These are phyloP conservation scores for Phoenix dactylifera DNA, from an alignment of 176 grass and related monocot genomes.

Conservation along the genomic window DNA sequence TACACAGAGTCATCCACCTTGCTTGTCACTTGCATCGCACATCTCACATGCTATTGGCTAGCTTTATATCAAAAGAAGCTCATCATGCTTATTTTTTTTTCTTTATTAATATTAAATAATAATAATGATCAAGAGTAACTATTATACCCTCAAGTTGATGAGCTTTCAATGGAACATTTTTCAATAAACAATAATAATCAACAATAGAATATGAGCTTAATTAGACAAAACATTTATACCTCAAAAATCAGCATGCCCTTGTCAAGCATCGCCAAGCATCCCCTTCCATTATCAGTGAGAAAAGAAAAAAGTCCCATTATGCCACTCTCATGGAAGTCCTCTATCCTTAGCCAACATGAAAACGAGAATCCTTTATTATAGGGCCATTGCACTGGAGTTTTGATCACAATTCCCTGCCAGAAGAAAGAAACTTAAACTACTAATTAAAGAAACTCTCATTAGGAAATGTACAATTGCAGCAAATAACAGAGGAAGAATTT, in stretches of 20 bases:
- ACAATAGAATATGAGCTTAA: no score
- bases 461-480: background rate
- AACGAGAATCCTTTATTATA: constrained; percentile 86
- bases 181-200: no score
- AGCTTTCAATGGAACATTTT: no score
- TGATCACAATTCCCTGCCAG: constrained; percentile 81
- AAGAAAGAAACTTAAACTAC: constrained; percentile 19
- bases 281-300: constrained; percentile 85
- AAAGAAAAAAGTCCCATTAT: constrained; percentile 98
- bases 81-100: no score
- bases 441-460: background rate
- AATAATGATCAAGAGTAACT: no score
- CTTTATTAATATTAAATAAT: no score
- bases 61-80: no score
- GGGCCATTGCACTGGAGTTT: constrained; percentile 85
- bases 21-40: no score
- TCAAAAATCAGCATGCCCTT: constrained; percentile 84
- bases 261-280: constrained; percentile 79
- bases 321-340: constrained; percentile 65
- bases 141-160: no score
- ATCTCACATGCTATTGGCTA: no score
- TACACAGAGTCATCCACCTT: no score
- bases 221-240: constrained; percentile 30
- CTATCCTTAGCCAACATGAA: constrained; percentile 89
- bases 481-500: no score